phyloP scores from a whole-genome alignment of 2,329 filamentous ascomycete genomes.

The Penicillium sp. region DNA sequence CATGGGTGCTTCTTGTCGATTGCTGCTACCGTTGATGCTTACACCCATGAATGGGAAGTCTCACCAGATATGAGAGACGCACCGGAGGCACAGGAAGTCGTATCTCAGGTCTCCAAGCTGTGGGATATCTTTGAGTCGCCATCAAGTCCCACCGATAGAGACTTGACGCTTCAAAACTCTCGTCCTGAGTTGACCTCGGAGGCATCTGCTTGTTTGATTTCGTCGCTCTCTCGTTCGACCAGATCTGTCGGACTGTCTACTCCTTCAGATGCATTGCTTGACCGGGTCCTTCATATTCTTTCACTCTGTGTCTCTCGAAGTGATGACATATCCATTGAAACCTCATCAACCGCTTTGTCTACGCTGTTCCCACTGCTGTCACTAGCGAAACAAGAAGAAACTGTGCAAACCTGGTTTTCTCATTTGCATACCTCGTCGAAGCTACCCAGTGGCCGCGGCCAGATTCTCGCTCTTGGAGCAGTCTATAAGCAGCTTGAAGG shows the following conservation, averaged over 20 bases:
- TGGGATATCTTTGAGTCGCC: slow-evolving; percentile 49
- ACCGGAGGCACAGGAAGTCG: slow-evolving; percentile 36
- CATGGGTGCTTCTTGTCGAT: slow-evolving; percentile 53
- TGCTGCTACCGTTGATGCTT: slow-evolving; percentile 46
- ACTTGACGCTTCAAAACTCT: slow-evolving; percentile 47
- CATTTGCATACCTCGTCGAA: slow-evolving; percentile 45
- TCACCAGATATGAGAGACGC: slow-evolving; percentile 28
- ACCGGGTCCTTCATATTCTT: slow-evolving; percentile 42
- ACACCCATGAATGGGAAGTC: slow-evolving; percentile 29
- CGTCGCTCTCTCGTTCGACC: slow-evolving; percentile 44
- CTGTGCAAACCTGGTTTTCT: slow-evolving; percentile 49
- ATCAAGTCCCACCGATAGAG: slow-evolving; percentile 43
- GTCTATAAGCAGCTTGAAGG: slow-evolving; percentile 44
- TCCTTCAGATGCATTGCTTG: slow-evolving; percentile 34
- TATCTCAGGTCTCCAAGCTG: slow-evolving; percentile 36
- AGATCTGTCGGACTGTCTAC: slow-evolving; percentile 17
- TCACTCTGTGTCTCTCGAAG: slow-evolving; percentile 48
- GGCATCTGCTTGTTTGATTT: slow-evolving; percentile 47
- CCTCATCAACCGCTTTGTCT: slow-evolving; percentile 49
- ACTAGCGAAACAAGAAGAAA: slow-evolving; percentile 38
- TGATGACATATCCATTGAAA: slow-evolving; percentile 49
- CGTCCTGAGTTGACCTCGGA: slow-evolving; percentile 52
- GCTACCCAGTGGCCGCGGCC: slow-evolving; percentile 49
- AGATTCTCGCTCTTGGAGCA: slow-evolving; percentile 51
- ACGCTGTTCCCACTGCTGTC: slow-evolving; percentile 49